A percentile compares a stretch with the other conserved stretches of the same genome.
Evolutionary conservation across 2,329 filamentous ascomycete species (phyloP).

Genomic region (Huntiella bhutanensis): DNA sequence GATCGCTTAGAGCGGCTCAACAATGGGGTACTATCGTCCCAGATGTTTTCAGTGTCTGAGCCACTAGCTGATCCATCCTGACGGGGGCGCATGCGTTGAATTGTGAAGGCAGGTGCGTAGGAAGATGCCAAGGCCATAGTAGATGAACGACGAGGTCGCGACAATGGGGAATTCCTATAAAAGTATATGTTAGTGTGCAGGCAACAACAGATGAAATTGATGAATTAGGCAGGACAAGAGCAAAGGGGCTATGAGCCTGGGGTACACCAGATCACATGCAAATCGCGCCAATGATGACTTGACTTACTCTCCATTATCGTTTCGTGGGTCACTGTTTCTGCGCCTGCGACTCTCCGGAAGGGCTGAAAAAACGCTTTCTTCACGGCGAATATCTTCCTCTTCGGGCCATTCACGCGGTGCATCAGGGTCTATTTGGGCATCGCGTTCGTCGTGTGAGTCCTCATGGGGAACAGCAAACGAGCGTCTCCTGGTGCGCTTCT

Average conservation of each 20-base stretch:
- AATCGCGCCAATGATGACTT: no score
- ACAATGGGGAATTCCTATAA: constrained; percentile 12
- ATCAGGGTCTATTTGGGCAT: constrained; percentile 12
- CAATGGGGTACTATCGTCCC: constrained; percentile 35
- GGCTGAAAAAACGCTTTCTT: constrained; percentile 8
- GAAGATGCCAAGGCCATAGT: constrained; percentile 19
- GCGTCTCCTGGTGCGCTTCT: constrained; percentile 55
- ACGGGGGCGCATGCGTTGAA: constrained; percentile 13
- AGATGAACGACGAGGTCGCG: constrained; percentile 45
- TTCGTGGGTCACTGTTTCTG: not conserved
- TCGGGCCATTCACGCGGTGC: constrained; percentile 7
- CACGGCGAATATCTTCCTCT: constrained; percentile 7
- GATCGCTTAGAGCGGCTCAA: constrained; percentile 22
- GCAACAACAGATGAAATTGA: not conserved
- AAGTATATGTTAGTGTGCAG: not conserved
- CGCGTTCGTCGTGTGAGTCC: constrained; percentile 24
- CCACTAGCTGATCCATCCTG: constrained; percentile 18
- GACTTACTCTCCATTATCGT: no score
- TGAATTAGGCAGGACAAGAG: not conserved
- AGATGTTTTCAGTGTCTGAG: constrained; percentile 30
- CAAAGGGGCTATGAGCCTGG: not conserved
- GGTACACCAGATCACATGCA: no score
- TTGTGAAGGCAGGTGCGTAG: constrained; percentile 16
- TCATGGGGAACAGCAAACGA: constrained; percentile 55
- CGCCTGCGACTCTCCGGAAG: constrained; percentile 10